phyloP scores from a whole-genome alignment of 805 yeast genomes.

The Ogataea angusta region DNA sequence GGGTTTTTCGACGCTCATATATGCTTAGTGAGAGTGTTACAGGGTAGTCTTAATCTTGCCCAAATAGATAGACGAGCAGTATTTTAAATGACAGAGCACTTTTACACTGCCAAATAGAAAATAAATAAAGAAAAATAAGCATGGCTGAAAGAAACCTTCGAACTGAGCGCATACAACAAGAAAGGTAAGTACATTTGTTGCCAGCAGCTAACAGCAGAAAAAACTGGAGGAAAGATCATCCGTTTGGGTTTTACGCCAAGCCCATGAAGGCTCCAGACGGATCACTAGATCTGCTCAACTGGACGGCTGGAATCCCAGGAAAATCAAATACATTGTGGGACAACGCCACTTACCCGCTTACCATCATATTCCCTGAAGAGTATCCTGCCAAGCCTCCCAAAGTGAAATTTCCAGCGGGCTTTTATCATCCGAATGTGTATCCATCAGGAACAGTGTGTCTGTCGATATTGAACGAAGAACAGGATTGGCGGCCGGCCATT shows the following conservation, averaged over 20 bases:
- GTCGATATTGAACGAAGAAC: constrained; percentile 87
- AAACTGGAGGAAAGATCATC: constrained; percentile 98
- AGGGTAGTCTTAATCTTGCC: constrained; percentile 14
- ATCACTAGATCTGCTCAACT: constrained; percentile 71
- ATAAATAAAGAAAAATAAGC: background rate
- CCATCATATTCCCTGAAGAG: constrained; percentile 80
- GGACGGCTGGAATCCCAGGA: constrained; percentile 98
- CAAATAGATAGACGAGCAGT: constrained; percentile 5
- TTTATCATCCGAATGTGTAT: constrained; percentile 96
- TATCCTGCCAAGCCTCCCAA: constrained; percentile 97
- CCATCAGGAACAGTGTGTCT: constrained; percentile 97
- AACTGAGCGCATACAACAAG: constrained; percentile 84
- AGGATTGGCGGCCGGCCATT: constrained; percentile 98
- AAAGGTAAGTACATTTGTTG: constrained; percentile 43
- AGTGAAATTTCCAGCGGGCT: constrained; percentile 81
- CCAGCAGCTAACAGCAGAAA: constrained; percentile 46
- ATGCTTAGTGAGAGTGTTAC: background rate
- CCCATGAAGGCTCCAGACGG: constrained; percentile 84
- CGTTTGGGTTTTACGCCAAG: constrained; percentile 94
- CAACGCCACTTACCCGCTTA: constrained; percentile 83
- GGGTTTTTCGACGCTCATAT: constrained; percentile 8
- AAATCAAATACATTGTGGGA: constrained; percentile 84
- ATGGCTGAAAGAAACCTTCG: constrained; percentile 44
- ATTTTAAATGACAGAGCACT: constrained; percentile 7
- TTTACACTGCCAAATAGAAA: constrained; percentile 5